Percentiles rank a stretch among this genome's conserved stretches.
These are phyloP conservation scores for Psilocybe azurescens DNA, from an alignment of 768 basidiomycete species.

Conservation along the genomic window DNA sequence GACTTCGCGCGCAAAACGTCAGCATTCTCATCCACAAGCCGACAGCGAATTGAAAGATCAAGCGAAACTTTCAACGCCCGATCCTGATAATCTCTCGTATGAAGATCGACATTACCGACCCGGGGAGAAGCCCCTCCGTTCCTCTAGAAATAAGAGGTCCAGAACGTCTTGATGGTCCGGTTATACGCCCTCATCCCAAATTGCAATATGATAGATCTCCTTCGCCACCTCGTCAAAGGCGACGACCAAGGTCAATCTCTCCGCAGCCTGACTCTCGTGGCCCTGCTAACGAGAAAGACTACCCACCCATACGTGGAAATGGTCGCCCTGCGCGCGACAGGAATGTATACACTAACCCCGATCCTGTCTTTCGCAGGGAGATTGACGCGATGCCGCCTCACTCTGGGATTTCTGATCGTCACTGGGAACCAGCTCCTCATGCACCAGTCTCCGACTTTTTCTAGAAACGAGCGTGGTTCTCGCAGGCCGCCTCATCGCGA, in stretches of 20 bases:
- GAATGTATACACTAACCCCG: conserved; percentile 34
- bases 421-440: conserved; percentile 28
- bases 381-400: conserved; percentile 25
- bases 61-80: conserved; percentile 11
- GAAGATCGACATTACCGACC: conserved; percentile 74
- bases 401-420: conserved; percentile 26
- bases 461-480: conserved; percentile 26
- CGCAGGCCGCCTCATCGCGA: conserved; percentile 23
- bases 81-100: conserved; percentile 45
- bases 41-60: conserved; percentile 18
- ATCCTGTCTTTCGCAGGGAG: conserved; percentile 31
- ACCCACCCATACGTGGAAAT: conserved; percentile 26
- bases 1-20: conserved; percentile 25
- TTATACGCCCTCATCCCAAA: conserved; percentile 14
- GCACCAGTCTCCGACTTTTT: conserved; percentile 24
- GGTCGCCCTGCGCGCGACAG: conserved; percentile 31
- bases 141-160: conserved; percentile 11
- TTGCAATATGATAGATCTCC: conserved; percentile 33
- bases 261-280: conserved; percentile 24
- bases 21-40: conserved; percentile 22
- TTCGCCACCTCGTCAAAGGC: conserved; percentile 31
- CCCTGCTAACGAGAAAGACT: conserved; percentile 27
- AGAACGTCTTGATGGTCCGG: conserved; percentile 13
- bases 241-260: conserved; percentile 33
- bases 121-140: conserved; percentile 28